Percentiles rank a stretch among this genome's conserved stretches.
Conservation (phyloP, 805 yeast species). For the Suhomyces emberorum region DNA sequence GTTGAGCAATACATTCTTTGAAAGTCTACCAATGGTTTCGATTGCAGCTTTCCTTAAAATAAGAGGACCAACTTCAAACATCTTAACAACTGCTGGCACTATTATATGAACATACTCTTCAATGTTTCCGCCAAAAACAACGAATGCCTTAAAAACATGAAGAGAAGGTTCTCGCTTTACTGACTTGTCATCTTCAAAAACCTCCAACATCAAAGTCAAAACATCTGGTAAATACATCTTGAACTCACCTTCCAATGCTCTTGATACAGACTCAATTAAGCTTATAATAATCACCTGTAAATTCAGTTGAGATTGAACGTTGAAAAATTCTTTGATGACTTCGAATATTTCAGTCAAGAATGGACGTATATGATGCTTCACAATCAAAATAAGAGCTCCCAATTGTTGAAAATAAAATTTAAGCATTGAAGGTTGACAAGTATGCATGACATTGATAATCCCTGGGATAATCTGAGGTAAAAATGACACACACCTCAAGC, state of each 20-base stretch:
- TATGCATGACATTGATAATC: constrained; percentile 76
- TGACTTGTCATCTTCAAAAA: constrained; percentile 70
- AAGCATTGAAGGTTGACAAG: constrained; percentile 72
- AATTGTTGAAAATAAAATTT: constrained; percentile 89
- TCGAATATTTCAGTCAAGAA: constrained; percentile 71
- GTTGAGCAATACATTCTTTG: constrained; percentile 65
- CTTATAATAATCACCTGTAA: constrained; percentile 77
- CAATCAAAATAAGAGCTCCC: constrained; percentile 73
- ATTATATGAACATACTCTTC: constrained; percentile 87
- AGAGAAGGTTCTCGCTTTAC: constrained; percentile 58
- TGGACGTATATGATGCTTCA: constrained; percentile 86
- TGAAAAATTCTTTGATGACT: constrained; percentile 72
- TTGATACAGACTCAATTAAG: constrained; percentile 78
- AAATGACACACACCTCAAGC: constrained; percentile 86
- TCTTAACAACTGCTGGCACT: constrained; percentile 77
- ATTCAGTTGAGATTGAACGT: constrained; percentile 40
- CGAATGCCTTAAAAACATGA: constrained; percentile 77
- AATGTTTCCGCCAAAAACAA: constrained; percentile 79
- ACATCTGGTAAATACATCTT: constrained; percentile 77
- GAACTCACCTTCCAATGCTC: constrained; percentile 89
- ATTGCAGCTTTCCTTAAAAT: constrained; percentile 70
- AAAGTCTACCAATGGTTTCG: constrained; percentile 76
- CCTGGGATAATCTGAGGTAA: constrained; percentile 87
- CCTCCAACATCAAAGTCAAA: constrained; percentile 69
- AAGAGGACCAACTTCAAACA: constrained; percentile 71